A percentile compares a stretch with the other conserved stretches of the same genome.
Evolutionary conservation across 2,329 filamentous ascomycete species (phyloP).

Genomic region (Calonectria hawksworthii): DNA sequence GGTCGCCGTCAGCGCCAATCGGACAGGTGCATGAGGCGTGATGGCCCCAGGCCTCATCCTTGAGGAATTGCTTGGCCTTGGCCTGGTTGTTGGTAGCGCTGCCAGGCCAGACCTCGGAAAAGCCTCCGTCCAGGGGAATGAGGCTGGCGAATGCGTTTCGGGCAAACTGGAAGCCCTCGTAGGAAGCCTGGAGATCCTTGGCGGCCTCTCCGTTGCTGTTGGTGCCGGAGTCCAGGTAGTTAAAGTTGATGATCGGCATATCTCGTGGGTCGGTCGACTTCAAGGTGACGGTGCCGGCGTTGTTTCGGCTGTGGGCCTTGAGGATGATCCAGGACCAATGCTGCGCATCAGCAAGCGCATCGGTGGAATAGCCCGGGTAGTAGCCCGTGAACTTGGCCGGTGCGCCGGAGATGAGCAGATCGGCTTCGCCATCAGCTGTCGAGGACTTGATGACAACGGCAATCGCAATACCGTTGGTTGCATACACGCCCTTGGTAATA

Average conservation of each 20-base stretch:
- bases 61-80: background rate
- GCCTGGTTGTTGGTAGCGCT: background rate
- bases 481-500: conserved; percentile 47
- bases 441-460: conserved; percentile 57
- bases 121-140: background rate
- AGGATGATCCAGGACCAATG: conserved; percentile 61
- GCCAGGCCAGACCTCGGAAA: background rate
- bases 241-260: conserved; percentile 2
- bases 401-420: conserved; percentile 68
- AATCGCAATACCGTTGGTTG: conserved; percentile 66
- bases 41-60: background rate
- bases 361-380: conserved; percentile 66
- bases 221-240: background rate
- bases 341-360: conserved; percentile 58
- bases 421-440: conserved; percentile 56
- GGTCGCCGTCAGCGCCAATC: background rate
- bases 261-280: background rate
- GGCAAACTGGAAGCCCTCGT: conserved; percentile 1
- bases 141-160: background rate
- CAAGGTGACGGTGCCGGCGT: background rate
- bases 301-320: conserved; percentile 57
- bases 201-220: background rate
- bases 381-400: conserved; percentile 69
- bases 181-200: background rate
- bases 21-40: conserved; percentile 1